Conservation (phyloP, 139 green algal genomes). For the Chlamydomonas sp. region DNA sequence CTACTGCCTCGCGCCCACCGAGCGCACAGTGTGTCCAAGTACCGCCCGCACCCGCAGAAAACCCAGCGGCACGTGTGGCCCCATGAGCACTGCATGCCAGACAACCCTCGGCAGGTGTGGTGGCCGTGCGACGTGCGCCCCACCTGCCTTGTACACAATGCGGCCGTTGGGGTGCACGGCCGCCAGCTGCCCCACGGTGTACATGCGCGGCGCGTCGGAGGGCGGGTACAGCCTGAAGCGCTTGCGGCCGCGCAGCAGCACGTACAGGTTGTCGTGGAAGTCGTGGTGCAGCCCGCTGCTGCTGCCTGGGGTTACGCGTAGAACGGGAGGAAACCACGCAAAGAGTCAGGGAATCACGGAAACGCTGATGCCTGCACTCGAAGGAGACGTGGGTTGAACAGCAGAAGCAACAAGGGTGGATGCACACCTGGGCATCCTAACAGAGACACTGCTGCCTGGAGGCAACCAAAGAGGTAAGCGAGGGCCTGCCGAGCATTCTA, state of each 20-base stretch:
- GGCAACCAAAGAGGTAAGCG: not conserved
- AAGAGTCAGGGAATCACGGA: not conserved
- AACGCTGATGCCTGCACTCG: not conserved
- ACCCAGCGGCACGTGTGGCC: not conserved
- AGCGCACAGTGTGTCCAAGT: no score
- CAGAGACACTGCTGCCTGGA: not conserved
- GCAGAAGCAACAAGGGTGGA: not conserved
- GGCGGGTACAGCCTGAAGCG: slow-evolving; percentile 85
- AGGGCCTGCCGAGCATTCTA: no score
- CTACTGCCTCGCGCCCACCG: no score
- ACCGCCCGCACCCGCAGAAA: no score
- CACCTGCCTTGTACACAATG: slow-evolving; percentile 85
- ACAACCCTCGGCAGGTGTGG: not conserved
- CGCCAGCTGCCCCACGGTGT: slow-evolving; percentile 66
- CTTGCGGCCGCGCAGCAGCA: slow-evolving; percentile 86
- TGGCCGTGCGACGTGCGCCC: not conserved
- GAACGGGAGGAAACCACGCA: not conserved
- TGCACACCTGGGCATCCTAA: not conserved
- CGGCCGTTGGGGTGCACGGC: slow-evolving; percentile 81
- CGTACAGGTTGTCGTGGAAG: slow-evolving; percentile 94
- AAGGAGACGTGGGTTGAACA: not conserved
- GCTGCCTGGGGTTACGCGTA: slow-evolving; percentile 54
- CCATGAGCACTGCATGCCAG: not conserved
- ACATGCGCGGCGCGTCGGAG: slow-evolving; percentile 65
- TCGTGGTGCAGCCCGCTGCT: slow-evolving; percentile 89